Evolutionary conservation across 257 asterid genomes (phyloP), one percentile per base, ranked within the genome.

Genomic region (Penstemon barbatus): DNA sequence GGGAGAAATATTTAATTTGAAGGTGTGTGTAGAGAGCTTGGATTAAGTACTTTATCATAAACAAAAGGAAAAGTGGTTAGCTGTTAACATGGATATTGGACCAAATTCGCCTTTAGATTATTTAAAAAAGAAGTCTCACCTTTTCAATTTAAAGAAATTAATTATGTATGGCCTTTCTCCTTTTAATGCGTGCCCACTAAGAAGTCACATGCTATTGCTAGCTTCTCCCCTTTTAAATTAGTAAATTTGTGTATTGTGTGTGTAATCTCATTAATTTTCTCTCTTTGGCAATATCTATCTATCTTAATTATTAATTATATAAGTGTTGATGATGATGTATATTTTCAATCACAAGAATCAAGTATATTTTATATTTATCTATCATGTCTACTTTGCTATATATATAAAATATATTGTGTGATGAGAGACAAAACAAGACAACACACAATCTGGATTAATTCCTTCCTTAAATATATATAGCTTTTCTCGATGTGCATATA

Each of bases 131-230:
- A 19, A 12, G 63, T 58, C 46, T 4, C 36, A 69, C 53, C 62
- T 58, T 65, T 61, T 65, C 55, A 61, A 37, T 18, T 4, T 58
- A 44, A 66, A 74, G 63, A 39, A 39, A 63, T 43, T 44, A 55
- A 25, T 25, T 25, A 25, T 25, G 33, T 25, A 25, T 25, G 33
- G 33, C 53, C 10, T 33, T 11, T 65, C 66, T 50, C 57, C 79
- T 78, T 81, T 81, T 57, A 71, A 59, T 77, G 81, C 77, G 82
- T 77, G 82, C 66, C 82, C 66, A 75, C 78, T 65, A 3, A 18
- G 69, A 25, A 50, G 52, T 66, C 79, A 75, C 81, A 70, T 81
- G 33, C 33, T 25, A 25, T 25, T 25, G 33, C 33, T 25, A 25
- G 86, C 79, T 71, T 75, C 74, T 60, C 18, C 18, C 18, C 18